These are phyloP conservation scores for Aureobasidium sp. DNA, from an alignment of 2,329 filamentous ascomycete genomes.

Conservation along the genomic window DNA sequence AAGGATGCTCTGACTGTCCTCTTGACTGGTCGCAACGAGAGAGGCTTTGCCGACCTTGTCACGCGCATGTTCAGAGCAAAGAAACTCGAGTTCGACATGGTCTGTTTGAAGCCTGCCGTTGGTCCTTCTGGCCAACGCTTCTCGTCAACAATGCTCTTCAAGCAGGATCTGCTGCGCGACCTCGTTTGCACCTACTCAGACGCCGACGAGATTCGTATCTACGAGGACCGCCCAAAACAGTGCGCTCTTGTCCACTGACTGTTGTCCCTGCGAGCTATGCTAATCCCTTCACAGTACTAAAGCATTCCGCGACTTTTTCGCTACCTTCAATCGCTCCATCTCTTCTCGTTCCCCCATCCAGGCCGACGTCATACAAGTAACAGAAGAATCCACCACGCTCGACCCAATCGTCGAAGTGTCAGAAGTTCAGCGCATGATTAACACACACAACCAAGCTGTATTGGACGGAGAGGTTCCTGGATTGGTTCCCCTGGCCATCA, in stretches of 20 bases:
- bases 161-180: slow-evolving; percentile 72
- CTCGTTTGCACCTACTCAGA: slow-evolving; percentile 77
- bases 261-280: not conserved
- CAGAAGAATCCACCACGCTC: slow-evolving; percentile 63
- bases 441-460: slow-evolving; percentile 66
- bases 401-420: slow-evolving; percentile 72
- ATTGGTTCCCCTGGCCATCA: slow-evolving; percentile 56
- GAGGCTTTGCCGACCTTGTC: slow-evolving; percentile 67
- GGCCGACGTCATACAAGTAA: slow-evolving; percentile 79
- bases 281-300: slow-evolving; percentile 41
- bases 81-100: slow-evolving; percentile 76
- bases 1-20: slow-evolving; percentile 78
- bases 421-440: slow-evolving; percentile 82
- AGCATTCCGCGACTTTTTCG: slow-evolving; percentile 78
- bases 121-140: slow-evolving; percentile 75
- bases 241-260: not conserved
- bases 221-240: slow-evolving; percentile 55
- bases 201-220: slow-evolving; percentile 69
- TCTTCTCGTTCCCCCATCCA: slow-evolving; percentile 53
- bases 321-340: slow-evolving; percentile 56
- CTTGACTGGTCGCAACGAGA: slow-evolving; percentile 76
- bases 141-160: slow-evolving; percentile 79
- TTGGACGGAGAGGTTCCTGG: slow-evolving; percentile 36
- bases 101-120: slow-evolving; percentile 76
- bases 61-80: slow-evolving; percentile 72